phyloP scores from a whole-genome alignment of 139 green algal species.

The Desmodesmus armatus region DNA sequence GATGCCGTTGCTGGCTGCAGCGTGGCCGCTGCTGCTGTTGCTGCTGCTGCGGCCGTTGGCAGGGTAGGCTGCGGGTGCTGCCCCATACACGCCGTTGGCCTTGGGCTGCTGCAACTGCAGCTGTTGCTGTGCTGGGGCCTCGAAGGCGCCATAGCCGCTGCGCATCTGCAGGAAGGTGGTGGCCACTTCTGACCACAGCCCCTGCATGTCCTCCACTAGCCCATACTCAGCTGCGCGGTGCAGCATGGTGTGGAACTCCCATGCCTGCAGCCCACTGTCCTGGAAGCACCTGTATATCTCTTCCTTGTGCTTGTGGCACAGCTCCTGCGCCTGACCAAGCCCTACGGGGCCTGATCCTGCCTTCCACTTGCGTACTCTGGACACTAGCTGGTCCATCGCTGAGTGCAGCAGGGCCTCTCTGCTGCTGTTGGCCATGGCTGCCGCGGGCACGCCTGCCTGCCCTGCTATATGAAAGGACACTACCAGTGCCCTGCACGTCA shows the following conservation, averaged over 20 bases:
- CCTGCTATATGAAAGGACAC: no score
- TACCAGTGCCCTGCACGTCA: no score
- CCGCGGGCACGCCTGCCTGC: no score
- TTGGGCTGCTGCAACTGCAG: background rate
- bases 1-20: no score
- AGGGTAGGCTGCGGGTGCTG: background rate
- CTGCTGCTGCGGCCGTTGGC: conserved; percentile 19
- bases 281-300: conserved; percentile 1
- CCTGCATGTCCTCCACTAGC: conserved; percentile 22
- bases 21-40: background rate
- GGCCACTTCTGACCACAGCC: conserved; percentile 31
- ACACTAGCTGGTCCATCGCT: conserved; percentile 28
- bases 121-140: conserved; percentile 1
- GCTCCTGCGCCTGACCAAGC: background rate
- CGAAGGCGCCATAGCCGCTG: background rate
- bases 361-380: conserved; percentile 32
- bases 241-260: conserved; percentile 46
- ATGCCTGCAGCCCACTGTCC: conserved; percentile 38
- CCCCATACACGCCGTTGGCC: background rate
- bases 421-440: no score
- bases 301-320: background rate
- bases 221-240: conserved; percentile 38
- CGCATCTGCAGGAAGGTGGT: conserved; percentile 23
- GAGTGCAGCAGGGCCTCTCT: conserved; percentile 1
- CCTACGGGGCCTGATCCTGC: background rate